A percentile compares a stretch with the other conserved stretches of the same genome.
phyloP scores from a whole-genome alignment of 2,329 filamentous ascomycete genomes.

The Talaromyces rugulosus region DNA sequence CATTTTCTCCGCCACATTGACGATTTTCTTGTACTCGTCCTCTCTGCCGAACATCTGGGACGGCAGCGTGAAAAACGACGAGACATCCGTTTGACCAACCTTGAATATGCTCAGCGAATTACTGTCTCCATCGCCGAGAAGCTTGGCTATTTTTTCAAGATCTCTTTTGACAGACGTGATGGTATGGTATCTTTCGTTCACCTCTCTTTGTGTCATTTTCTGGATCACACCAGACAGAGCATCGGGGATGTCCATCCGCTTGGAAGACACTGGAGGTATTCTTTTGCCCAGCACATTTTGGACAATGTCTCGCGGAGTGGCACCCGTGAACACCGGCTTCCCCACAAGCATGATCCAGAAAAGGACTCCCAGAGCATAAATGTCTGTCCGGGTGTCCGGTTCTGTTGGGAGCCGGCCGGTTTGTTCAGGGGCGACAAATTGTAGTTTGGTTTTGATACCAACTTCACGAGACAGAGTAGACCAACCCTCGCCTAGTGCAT shows the following conservation, averaged over 20 bases:
- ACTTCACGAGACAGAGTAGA: conserved; percentile 74
- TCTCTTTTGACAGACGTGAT: conserved; percentile 82
- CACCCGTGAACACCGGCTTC: conserved; percentile 72
- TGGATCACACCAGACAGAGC: conserved; percentile 78
- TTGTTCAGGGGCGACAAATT: conserved; percentile 92
- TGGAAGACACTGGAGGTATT: conserved; percentile 69
- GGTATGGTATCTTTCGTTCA: conserved; percentile 84
- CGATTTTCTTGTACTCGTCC: conserved; percentile 64
- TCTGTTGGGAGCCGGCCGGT: conserved; percentile 90
- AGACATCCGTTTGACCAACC: conserved; percentile 80
- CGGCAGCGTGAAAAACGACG: conserved; percentile 86
- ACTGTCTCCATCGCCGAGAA: conserved; percentile 71
- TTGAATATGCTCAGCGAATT: conserved; percentile 67
- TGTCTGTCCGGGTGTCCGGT: conserved; percentile 86
- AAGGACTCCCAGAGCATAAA: conserved; percentile 84
- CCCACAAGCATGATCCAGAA: conserved; percentile 85
- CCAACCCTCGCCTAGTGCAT: conserved; percentile 87
- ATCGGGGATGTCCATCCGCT: conserved; percentile 79
- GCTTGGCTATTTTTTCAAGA: conserved; percentile 66
- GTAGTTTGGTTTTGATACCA: conserved; percentile 81
- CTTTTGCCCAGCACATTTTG: conserved; percentile 79
- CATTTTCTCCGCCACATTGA: conserved; percentile 72
- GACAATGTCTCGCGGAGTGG: conserved; percentile 81
- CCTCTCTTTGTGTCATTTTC: conserved; percentile 86
- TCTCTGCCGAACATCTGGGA: conserved; percentile 75